These are phyloP conservation scores for Hyaloscypha bicolor DNA, from an alignment of 495 filamentous ascomycete genomes.

Conservation along the genomic window DNA sequence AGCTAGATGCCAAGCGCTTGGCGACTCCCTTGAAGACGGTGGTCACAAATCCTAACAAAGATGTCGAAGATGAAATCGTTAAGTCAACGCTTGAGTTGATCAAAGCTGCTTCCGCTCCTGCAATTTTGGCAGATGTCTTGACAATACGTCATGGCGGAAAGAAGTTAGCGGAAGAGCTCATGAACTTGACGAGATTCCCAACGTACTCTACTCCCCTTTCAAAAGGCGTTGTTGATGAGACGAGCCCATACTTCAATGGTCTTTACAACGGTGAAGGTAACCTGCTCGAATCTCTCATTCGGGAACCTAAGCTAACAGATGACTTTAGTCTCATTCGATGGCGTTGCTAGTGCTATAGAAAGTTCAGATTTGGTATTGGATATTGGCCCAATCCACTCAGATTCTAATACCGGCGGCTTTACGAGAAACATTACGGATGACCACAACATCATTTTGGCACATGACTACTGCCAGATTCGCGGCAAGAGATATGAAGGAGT, in stretches of 20 bases:
- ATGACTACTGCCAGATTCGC: constrained; percentile 13
- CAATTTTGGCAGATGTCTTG: constrained; percentile 39
- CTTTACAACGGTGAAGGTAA: constrained; percentile 34
- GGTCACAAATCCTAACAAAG: constrained; percentile 8
- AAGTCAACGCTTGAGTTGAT: constrained; percentile 31
- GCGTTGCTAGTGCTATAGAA: constrained; percentile 33
- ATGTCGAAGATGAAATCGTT: constrained; percentile 31
- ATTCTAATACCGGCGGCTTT: constrained; percentile 35
- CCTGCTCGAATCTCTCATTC: neutral
- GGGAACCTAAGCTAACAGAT: neutral
- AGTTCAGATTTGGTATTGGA: constrained; percentile 39
- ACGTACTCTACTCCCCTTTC: constrained; percentile 38
- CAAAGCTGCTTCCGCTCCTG: constrained; percentile 33
- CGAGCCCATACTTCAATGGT: constrained; percentile 35
- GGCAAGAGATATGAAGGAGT: constrained; percentile 11
- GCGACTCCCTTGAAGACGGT: constrained; percentile 5
- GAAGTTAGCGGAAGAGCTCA: constrained; percentile 33
- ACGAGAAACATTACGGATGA: constrained; percentile 14
- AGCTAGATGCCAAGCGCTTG: constrained; percentile 13
- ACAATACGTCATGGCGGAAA: constrained; percentile 33
- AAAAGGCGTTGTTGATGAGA: constrained; percentile 41
- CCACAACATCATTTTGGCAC: constrained; percentile 15
- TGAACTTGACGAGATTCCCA: constrained; percentile 37
- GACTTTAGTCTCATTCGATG: constrained; percentile 30
- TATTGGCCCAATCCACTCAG: constrained; percentile 39